Evolutionary conservation across 169 alveolate species (phyloP).

Genomic region (Plasmodium adleri): DNA sequence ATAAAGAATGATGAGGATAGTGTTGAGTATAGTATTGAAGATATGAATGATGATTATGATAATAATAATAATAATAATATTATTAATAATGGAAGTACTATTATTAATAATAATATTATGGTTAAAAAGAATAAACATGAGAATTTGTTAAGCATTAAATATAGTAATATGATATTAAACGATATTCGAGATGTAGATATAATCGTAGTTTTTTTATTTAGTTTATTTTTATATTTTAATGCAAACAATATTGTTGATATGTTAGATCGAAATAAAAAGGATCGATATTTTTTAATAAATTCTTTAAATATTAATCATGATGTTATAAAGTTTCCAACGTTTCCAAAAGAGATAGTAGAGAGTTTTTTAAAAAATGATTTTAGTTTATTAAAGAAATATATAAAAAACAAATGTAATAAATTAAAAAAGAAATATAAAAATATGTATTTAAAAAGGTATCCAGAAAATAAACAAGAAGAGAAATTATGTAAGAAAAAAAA

Average conservation of each 20-base stretch:
- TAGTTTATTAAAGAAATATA: slow-evolving; percentile 66
- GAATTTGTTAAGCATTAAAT: slow-evolving; percentile 50
- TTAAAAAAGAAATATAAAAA: slow-evolving; percentile 56
- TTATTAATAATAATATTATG: slow-evolving; percentile 15
- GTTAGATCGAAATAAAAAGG: slow-evolving; percentile 59
- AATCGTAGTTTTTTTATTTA: slow-evolving; percentile 51
- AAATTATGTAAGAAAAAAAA: slow-evolving; percentile 5
- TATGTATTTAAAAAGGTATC: slow-evolving; percentile 16
- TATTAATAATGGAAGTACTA: too few species aligned
- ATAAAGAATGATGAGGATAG: too few species aligned
- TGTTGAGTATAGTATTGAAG: too few species aligned
- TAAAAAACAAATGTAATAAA: slow-evolving; percentile 71
- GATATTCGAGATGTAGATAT: slow-evolving; percentile 71
- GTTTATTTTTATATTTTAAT: slow-evolving; percentile 70
- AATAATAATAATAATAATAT: too few species aligned
- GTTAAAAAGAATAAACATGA: slow-evolving; percentile 31
- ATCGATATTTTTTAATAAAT: slow-evolving; percentile 41
- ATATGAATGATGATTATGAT: too few species aligned
- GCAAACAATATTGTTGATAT: slow-evolving; percentile 75
- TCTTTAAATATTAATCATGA: slow-evolving; percentile 68
- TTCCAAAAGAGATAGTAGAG: slow-evolving; percentile 71
- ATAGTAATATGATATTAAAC: slow-evolving; percentile 63
- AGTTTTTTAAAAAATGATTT: slow-evolving; percentile 74
- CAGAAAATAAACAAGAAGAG: slow-evolving; percentile 15
- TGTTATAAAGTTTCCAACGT: slow-evolving; percentile 68